phyloP scores from a whole-genome alignment of 805 yeast genomes.

The Yarrowia keelungensis region DNA sequence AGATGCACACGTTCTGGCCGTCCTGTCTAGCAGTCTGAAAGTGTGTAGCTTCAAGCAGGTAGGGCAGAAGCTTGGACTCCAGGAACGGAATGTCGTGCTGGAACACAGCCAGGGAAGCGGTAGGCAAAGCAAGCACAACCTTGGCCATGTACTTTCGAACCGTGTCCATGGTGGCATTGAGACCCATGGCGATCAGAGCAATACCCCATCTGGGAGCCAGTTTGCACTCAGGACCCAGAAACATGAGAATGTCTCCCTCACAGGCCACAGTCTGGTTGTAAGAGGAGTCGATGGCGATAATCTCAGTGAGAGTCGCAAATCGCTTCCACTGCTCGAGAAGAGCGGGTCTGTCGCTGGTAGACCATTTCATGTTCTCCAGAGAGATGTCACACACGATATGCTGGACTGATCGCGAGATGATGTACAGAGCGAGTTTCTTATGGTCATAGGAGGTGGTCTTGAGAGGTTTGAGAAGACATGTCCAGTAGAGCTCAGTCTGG shows the following conservation, averaged over 20 bases:
- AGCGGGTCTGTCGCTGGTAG: constrained; percentile 44
- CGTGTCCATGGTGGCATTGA: constrained; percentile 77
- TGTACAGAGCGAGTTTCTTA: constrained; percentile 70
- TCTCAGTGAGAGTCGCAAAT: constrained; percentile 76
- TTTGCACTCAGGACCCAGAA: constrained; percentile 58
- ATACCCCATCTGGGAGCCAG: constrained; percentile 77
- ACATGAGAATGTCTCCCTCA: constrained; percentile 61
- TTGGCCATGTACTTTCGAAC: constrained; percentile 69
- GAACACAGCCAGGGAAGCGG: constrained; percentile 57
- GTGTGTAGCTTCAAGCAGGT: constrained; percentile 67
- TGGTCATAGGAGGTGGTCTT: constrained; percentile 66
- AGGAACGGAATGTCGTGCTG: constrained; percentile 54
- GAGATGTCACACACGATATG: constrained; percentile 48
- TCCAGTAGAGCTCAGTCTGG: constrained; percentile 59
- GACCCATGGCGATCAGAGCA: constrained; percentile 75
- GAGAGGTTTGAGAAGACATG: constrained; percentile 61
- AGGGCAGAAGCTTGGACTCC: constrained; percentile 59
- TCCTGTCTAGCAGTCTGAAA: constrained; percentile 55
- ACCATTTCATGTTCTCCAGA: constrained; percentile 57
- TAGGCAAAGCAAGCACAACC: constrained; percentile 61
- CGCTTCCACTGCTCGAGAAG: constrained; percentile 69
- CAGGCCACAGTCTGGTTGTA: constrained; percentile 87
- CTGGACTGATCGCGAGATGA: constrained; percentile 66
- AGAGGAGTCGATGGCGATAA: constrained; percentile 83
- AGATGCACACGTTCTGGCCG: constrained; percentile 55